These are phyloP conservation scores for Boletus rex-veris DNA, from an alignment of 768 basidiomycete genomes.

Conservation along the genomic window DNA sequence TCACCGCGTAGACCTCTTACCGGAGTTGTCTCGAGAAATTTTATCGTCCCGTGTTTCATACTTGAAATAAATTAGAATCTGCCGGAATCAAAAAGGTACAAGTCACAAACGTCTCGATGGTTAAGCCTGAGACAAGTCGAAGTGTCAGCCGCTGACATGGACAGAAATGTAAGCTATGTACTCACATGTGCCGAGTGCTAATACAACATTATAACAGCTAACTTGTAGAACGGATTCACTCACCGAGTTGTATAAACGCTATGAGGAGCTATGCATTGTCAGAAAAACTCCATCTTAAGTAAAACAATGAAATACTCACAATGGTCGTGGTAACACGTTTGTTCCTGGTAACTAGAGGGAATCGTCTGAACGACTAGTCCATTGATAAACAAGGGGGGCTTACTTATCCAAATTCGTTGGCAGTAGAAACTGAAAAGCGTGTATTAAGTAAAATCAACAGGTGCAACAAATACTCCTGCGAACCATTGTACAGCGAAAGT, in stretches of 20 bases:
- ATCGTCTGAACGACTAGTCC: not conserved
- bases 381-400: not conserved
- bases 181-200: slow-evolving; percentile 10
- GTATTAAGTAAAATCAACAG: not conserved
- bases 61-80: not conserved
- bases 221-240: not conserved
- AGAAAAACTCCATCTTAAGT: not conserved
- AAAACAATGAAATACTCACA: not conserved
- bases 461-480: not conserved
- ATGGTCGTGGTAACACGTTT: not conserved
- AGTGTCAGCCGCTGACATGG: not conserved
- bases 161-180: not conserved
- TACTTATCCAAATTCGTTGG: slow-evolving; percentile 20
- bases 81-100: too few species aligned
- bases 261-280: not conserved
- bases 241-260: slow-evolving; percentile 2
- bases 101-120: slow-evolving; percentile 1
- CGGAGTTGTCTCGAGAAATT: slow-evolving; percentile 6
- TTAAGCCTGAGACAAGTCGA: not conserved
- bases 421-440: slow-evolving; percentile 10
- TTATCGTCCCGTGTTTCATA: not conserved
- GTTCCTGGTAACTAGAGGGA: not conserved
- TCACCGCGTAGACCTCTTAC: not conserved
- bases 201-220: not conserved
- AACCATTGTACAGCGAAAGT: slow-evolving; percentile 12